A percentile compares a stretch with the other conserved stretches of the same genome.
Conservation (phyloP, 1,284 basidiomycete species). For the Cystobasidiaceae sp. region DNA sequence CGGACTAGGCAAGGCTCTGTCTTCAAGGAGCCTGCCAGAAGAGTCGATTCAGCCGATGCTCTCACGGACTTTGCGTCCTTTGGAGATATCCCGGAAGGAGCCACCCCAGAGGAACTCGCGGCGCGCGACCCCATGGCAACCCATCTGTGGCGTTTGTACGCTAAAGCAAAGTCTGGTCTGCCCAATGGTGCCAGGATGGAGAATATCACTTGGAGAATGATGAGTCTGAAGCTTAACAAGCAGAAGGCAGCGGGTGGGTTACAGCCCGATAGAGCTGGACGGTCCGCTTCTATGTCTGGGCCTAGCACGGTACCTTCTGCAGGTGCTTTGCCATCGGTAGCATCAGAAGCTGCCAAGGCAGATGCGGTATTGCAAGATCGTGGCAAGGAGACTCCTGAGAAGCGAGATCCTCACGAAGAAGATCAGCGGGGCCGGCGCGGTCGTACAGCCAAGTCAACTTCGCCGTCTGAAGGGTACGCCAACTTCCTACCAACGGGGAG, state of each 20-base stretch:
- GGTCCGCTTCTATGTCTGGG: too few species aligned
- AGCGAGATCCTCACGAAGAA: slow-evolving; percentile 37
- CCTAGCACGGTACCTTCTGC: too few species aligned
- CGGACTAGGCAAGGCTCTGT: too few species aligned
- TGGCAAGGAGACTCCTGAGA: too few species aligned
- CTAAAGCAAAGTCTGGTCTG: slow-evolving; percentile 74
- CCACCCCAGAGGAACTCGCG: slow-evolving; percentile 34
- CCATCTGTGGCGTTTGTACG: slow-evolving; percentile 96
- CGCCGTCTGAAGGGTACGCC: slow-evolving; percentile 59
- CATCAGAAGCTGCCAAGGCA: too few species aligned
- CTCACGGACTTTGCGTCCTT: neutral
- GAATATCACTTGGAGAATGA: slow-evolving; percentile 96
- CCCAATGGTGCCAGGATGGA: slow-evolving; percentile 95
- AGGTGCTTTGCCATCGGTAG: too few species aligned
- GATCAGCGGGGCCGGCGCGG: slow-evolving; percentile 55
- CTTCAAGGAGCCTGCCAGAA: too few species aligned
- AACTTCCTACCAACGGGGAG: slow-evolving; percentile 29
- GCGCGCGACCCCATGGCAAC: slow-evolving; percentile 79
- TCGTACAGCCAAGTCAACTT: slow-evolving; percentile 46
- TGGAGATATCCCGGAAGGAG: slow-evolving; percentile 34
- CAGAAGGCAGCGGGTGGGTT: slow-evolving; percentile 47
- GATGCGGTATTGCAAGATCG: too few species aligned
- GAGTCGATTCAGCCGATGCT: too few species aligned
- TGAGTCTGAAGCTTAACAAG: slow-evolving; percentile 87
- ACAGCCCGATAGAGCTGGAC: too few species aligned